These are phyloP conservation scores for Suhomyces bribrorum DNA, from an alignment of 1,139 yeast genomes.

Conservation along the genomic window DNA sequence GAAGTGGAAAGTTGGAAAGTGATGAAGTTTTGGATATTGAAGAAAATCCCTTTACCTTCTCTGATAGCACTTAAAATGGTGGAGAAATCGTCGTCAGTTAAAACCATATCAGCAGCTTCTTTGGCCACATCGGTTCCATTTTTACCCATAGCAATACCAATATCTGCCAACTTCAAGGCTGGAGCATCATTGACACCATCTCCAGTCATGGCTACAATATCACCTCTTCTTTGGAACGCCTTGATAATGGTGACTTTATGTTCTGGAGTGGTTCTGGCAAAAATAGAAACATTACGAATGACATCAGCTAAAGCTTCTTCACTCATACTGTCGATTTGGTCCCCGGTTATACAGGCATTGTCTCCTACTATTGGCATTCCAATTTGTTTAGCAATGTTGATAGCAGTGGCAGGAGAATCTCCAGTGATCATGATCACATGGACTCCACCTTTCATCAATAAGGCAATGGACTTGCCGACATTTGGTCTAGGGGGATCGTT, in stretches of 20 bases:
- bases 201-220: constrained; percentile 98
- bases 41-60: constrained; percentile 95
- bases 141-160: constrained; percentile 96
- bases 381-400: constrained; percentile 83
- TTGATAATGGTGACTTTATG: constrained; percentile 90
- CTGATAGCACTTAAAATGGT: constrained; percentile 90
- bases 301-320: constrained; percentile 72
- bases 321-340: constrained; percentile 68
- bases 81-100: constrained; percentile 94
- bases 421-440: constrained; percentile 98
- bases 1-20: constrained; percentile 95
- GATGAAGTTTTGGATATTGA: constrained; percentile 89
- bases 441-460: constrained; percentile 86
- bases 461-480: constrained; percentile 69
- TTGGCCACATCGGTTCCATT: constrained; percentile 98
- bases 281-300: constrained; percentile 80
- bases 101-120: constrained; percentile 97
- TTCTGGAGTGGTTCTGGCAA: constrained; percentile 96
- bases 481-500: constrained; percentile 94
- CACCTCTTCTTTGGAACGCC: constrained; percentile 90
- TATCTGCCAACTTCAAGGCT: constrained; percentile 95
- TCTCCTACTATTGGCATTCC: constrained; percentile 80
- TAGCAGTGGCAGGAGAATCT: constrained; percentile 91
- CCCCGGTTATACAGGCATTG: constrained; percentile 79
- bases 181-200: constrained; percentile 99